Evolutionary conservation across 345 rosid genomes (phyloP).

Genomic region (Ceriops decandra): DNA sequence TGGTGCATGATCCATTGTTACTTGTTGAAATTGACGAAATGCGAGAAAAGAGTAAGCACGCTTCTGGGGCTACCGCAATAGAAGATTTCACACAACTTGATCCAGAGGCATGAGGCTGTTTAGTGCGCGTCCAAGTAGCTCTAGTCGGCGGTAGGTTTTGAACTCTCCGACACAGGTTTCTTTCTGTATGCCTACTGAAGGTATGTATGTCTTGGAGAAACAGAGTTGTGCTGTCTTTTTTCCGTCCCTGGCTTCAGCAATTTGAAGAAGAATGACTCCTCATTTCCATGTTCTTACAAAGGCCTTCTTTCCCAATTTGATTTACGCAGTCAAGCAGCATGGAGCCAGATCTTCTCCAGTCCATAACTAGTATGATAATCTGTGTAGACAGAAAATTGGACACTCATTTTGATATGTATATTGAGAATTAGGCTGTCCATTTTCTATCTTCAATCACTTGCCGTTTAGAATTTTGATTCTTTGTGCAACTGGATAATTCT

Average conservation of each 20-base stretch:
- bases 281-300: neutral
- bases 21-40: slow-evolving; percentile 65
- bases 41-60: slow-evolving; percentile 45
- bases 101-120: slow-evolving; percentile 10
- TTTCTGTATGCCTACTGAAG: neutral
- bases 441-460: no score
- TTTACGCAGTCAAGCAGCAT: no score
- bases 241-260: neutral
- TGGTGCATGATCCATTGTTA: slow-evolving; percentile 58
- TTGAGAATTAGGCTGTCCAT: no score
- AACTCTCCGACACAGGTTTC: neutral
- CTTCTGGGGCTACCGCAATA: slow-evolving; percentile 37
- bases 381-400: no score
- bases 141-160: neutral
- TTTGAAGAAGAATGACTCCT: neutral
- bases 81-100: slow-evolving; percentile 71
- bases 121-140: neutral
- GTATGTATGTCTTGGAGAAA: neutral
- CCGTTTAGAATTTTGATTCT: no score
- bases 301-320: no score
- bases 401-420: no score
- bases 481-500: no score
- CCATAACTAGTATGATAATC: no score
- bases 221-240: no score
- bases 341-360: no score